A percentile compares a stretch with the other conserved stretches of the same genome.
These are phyloP conservation scores for Sporothrix pallida DNA, from an alignment of 2,329 filamentous ascomycete genomes.

Conservation along the genomic window DNA sequence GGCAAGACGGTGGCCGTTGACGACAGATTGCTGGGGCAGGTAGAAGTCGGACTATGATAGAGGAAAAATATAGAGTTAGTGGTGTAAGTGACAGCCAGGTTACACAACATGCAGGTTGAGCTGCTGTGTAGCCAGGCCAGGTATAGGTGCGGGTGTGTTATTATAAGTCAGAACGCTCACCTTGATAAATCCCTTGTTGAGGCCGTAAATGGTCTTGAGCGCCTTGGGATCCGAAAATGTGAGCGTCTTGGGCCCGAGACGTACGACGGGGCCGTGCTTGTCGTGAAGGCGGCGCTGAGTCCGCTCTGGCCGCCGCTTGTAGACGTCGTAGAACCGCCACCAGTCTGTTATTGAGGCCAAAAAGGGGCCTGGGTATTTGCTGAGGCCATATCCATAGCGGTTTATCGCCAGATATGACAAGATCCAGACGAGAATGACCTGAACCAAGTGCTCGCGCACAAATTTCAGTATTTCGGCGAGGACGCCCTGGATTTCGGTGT, in stretches of 20 bases:
- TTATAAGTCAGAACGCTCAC: too few species aligned
- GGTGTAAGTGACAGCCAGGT: not conserved
- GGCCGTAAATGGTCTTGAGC: conserved; percentile 76
- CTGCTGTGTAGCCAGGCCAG: not conserved
- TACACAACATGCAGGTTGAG: not conserved
- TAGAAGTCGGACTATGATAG: conserved; percentile 74
- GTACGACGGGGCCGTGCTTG: conserved; percentile 74
- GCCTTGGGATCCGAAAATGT: conserved; percentile 77
- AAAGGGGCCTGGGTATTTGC: conserved; percentile 74
- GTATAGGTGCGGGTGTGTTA: too few species aligned
- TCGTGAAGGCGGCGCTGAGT: conserved; percentile 72
- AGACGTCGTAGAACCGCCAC: conserved; percentile 77
- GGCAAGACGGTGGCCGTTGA: conserved; percentile 69
- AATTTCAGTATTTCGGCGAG: conserved; percentile 47
- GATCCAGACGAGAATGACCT: conserved; percentile 45
- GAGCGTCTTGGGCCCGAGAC: conserved; percentile 74
- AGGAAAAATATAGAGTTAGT: not conserved
- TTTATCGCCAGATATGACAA: conserved; percentile 55
- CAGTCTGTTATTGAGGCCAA: conserved; percentile 71
- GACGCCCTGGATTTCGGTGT: conserved; percentile 41
- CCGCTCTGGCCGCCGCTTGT: conserved; percentile 66
- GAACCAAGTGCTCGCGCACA: conserved; percentile 53
- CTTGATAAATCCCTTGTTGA: conserved; percentile 83
- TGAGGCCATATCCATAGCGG: conserved; percentile 62
- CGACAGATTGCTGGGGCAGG: conserved; percentile 74